Percentiles rank a stretch among this genome's conserved stretches.
phyloP scores from a whole-genome alignment of 2,329 filamentous ascomycete genomes.

The Fusarium sp. region DNA sequence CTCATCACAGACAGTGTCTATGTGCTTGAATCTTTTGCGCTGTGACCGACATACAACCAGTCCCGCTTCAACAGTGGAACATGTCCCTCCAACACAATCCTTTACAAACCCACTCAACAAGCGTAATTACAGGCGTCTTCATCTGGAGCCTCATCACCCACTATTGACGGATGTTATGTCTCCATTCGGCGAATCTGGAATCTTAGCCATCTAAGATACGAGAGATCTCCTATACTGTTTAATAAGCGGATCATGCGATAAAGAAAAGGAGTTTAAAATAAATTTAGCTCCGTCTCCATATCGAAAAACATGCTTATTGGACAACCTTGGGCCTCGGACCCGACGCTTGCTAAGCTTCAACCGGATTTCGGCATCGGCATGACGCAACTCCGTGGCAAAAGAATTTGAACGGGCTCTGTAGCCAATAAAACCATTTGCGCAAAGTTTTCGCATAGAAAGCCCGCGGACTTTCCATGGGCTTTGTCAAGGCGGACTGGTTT shows the following conservation, averaged over 20 bases:
- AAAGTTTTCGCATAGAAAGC: background rate
- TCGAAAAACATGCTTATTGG: background rate
- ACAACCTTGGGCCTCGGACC: background rate
- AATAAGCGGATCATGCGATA: slow-evolving; percentile 23
- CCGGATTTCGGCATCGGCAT: slow-evolving; percentile 20
- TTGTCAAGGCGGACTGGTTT: background rate
- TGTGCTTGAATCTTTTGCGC: background rate
- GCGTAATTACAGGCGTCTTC: background rate
- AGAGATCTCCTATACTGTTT: slow-evolving; percentile 23
- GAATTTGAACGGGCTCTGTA: fast-evolving
- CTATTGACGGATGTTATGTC: slow-evolving; percentile 14
- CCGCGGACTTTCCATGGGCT: slow-evolving; percentile 19
- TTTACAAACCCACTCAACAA: background rate
- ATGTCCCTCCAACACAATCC: background rate
- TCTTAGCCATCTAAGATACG: slow-evolving; percentile 20
- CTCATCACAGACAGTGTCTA: too few relatives aligned
- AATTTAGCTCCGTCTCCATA: slow-evolving; percentile 11
- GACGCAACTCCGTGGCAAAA: slow-evolving; percentile 20
- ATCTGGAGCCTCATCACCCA: background rate
- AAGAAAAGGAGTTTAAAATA: slow-evolving; percentile 9
- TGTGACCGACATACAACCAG: too few relatives aligned
- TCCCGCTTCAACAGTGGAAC: background rate
- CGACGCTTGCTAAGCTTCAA: slow-evolving; percentile 5
- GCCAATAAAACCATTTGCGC: slow-evolving; percentile 7
- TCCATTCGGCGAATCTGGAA: background rate